Conservation (phyloP, 2,329 filamentous ascomycete species). For the Alternaria ethzedia region DNA sequence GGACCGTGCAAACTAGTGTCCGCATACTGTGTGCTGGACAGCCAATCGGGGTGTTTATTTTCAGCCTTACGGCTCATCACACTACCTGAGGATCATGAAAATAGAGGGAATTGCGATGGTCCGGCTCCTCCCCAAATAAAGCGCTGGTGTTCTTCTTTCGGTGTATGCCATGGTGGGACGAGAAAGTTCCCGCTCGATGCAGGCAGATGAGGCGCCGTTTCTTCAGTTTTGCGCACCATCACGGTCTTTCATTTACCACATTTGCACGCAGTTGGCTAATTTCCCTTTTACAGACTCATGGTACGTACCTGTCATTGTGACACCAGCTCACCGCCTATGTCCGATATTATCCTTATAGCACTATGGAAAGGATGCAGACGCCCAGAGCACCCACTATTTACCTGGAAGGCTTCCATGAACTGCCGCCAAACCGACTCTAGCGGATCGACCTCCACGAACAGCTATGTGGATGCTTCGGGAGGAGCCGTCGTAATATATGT, state of each 20-base stretch:
- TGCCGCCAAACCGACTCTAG: constrained; percentile 3
- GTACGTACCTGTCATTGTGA: constrained; percentile 25
- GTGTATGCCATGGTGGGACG: constrained; percentile 28
- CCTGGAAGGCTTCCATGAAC: constrained; percentile 13
- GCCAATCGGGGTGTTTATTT: constrained; percentile 33
- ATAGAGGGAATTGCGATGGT: constrained; percentile 4
- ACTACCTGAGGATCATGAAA: constrained; percentile 12
- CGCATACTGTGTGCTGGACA: constrained; percentile 10
- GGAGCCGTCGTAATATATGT: neutral
- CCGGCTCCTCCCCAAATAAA: constrained; percentile 13
- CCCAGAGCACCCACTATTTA: neutral
- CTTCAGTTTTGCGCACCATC: constrained; percentile 20
- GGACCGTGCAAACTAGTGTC: constrained; percentile 23
- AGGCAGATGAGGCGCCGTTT: constrained; percentile 15
- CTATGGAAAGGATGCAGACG: neutral
- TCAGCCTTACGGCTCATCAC: constrained; percentile 30
- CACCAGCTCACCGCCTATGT: constrained; percentile 34
- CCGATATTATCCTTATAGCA: constrained; percentile 17
- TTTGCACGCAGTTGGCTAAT: constrained; percentile 8
- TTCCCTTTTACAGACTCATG: constrained; percentile 15
- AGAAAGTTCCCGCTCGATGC: constrained; percentile 26
- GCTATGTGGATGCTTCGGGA: neutral
- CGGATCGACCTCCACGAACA: neutral
- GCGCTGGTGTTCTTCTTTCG: constrained; percentile 19
- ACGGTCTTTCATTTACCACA: constrained; percentile 18